These are phyloP conservation scores for Populus hybrid DNA, from an alignment of 441 rosid genomes.

Conservation along the genomic window DNA sequence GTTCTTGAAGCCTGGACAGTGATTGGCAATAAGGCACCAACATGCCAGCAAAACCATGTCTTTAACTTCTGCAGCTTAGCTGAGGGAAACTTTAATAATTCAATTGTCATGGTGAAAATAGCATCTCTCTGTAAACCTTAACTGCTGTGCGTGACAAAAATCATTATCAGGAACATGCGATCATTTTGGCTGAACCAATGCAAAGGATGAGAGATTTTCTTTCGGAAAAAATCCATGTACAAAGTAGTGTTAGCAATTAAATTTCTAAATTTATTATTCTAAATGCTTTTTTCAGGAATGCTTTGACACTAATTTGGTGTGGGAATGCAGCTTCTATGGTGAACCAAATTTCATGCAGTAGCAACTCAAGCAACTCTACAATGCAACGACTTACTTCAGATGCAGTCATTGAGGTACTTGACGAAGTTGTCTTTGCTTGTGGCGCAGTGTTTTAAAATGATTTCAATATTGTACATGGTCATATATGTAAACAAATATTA, in stretches of 20 bases:
- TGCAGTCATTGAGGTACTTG: conserved; percentile 77
- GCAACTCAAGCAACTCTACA: conserved; percentile 32
- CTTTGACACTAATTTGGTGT: conserved; percentile 42
- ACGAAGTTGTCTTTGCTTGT: conserved; percentile 10
- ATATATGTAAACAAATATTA: not conserved
- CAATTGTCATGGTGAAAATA: not conserved
- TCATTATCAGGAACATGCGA: not conserved
- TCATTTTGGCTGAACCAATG: not conserved
- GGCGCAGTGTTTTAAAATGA: conserved; percentile 4
- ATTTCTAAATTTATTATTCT: conserved; percentile 16
- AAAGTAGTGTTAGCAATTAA: conserved; percentile 5
- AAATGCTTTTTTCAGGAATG: conserved; percentile 26
- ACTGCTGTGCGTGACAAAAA: not conserved
- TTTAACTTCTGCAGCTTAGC: not conserved
- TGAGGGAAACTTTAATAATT: not conserved
- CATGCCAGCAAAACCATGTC: not conserved
- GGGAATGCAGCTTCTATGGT: conserved; percentile 89
- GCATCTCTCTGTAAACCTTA: not conserved
- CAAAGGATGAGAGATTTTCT: not conserved
- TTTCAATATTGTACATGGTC: not conserved
- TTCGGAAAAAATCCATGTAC: not conserved
- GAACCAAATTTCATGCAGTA: conserved; percentile 69
- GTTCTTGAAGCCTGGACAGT: no score
- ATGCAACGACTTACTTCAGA: conserved; percentile 75
- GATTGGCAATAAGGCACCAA: not conserved